Conservation (phyloP, 2,329 filamentous ascomycete genomes). For the Colletotrichum nymphaeae region DNA sequence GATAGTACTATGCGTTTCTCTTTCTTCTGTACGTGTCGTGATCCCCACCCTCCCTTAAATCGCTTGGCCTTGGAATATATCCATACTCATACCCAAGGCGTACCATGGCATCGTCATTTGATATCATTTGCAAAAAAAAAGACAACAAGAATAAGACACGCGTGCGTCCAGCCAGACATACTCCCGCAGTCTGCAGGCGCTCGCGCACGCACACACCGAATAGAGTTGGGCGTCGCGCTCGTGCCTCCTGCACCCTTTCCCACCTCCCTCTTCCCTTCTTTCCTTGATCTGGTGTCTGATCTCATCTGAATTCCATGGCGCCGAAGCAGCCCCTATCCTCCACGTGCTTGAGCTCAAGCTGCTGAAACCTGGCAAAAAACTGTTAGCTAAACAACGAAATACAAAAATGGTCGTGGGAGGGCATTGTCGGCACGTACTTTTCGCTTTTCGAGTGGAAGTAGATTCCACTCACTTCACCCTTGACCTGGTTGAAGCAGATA, state of each 20-base stretch:
- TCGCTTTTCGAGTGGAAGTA: slow-evolving; percentile 99
- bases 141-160: background rate
- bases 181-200: background rate
- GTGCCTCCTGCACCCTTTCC: slow-evolving; percentile 8
- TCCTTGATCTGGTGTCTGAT: slow-evolving; percentile 4
- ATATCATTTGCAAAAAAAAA: slow-evolving; percentile 29
- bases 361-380: slow-evolving; percentile 78
- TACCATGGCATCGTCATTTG: slow-evolving; percentile 27
- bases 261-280: background rate
- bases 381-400: slow-evolving; percentile 19
- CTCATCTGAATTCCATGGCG: slow-evolving; percentile 81
- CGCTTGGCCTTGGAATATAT: slow-evolving; percentile 9
- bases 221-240: slow-evolving; percentile 15
- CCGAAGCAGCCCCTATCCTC: slow-evolving; percentile 85
- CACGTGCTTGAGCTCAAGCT: slow-evolving; percentile 90
- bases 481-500: slow-evolving; percentile 95
- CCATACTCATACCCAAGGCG: slow-evolving; percentile 24
- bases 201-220: slow-evolving; percentile 2
- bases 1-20: background rate
- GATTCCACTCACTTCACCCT: slow-evolving; percentile 88
- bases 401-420: background rate
- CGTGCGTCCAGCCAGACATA: slow-evolving; percentile 7
- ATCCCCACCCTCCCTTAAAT: background rate
- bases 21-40: slow-evolving; percentile 3
- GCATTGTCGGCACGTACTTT: slow-evolving; percentile 72